Evolutionary conservation across 2,329 filamentous ascomycete species (phyloP).

Genomic region (Stachybotrys elegans): DNA sequence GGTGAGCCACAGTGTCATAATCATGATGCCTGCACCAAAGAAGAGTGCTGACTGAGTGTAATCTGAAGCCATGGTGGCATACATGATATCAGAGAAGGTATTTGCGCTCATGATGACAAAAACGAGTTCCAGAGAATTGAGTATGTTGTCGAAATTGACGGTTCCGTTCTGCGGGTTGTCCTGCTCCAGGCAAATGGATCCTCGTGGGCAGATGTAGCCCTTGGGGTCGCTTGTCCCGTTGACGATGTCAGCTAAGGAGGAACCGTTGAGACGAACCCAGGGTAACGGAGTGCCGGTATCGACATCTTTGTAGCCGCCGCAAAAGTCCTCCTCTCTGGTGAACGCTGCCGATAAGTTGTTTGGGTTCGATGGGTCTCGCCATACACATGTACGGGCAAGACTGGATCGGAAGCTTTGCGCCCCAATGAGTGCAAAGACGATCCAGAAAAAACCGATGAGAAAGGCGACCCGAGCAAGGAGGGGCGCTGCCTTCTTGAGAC

Average conservation of each 20-base stretch:
- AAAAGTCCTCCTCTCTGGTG: constrained; percentile 68
- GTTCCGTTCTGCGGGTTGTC: constrained; percentile 77
- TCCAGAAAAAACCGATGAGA: constrained; percentile 94
- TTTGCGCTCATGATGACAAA: constrained; percentile 99
- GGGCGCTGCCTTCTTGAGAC: constrained; percentile 91
- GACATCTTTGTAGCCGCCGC: constrained; percentile 73
- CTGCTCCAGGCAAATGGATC: constrained; percentile 78
- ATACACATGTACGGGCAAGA: constrained; percentile 71
- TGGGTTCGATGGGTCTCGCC: constrained; percentile 61
- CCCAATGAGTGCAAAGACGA: constrained; percentile 92
- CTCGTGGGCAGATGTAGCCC: constrained; percentile 80
- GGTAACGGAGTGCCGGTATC: constrained; percentile 52
- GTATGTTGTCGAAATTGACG: constrained; percentile 90
- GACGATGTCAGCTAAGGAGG: constrained; percentile 39
- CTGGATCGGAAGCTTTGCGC: constrained; percentile 94
- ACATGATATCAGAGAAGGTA: constrained; percentile 92
- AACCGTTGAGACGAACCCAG: constrained; percentile 53
- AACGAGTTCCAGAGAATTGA: constrained; percentile 86
- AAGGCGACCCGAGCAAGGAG: constrained; percentile 90
- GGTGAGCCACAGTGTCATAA: constrained; percentile 93
- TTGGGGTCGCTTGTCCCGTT: constrained; percentile 57
- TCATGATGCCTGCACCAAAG: constrained; percentile 70
- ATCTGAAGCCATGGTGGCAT: constrained; percentile 87
- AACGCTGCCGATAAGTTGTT: constrained; percentile 51
- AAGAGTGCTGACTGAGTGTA: constrained; percentile 82